phyloP scores from a whole-genome alignment of 2,329 filamentous ascomycete species.

The Hypoxylon sp. region DNA sequence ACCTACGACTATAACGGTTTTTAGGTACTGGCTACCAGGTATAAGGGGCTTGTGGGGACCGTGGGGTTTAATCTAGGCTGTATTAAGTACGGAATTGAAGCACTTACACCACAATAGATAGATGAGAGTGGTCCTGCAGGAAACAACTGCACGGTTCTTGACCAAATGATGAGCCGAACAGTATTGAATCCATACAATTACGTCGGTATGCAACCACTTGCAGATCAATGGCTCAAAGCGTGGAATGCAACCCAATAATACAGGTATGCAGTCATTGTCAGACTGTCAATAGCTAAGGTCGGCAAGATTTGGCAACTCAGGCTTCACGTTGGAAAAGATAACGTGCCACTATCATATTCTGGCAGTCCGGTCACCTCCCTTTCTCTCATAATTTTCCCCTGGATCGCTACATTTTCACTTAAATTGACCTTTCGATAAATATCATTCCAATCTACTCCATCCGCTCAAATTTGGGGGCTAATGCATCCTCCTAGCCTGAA shows the following conservation, averaged over 20 bases:
- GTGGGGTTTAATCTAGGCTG: conserved; percentile 25
- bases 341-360: not conserved
- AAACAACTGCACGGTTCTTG: conserved; percentile 3
- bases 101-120: not conserved
- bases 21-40: conserved; percentile 18
- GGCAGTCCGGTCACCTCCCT: conserved; percentile 15
- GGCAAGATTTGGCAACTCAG: not conserved
- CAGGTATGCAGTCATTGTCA: not conserved
- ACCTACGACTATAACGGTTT: not conserved
- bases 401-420: conserved; percentile 4
- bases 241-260: conserved; percentile 6
- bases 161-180: conserved; percentile 1
- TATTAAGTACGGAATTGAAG: not conserved
- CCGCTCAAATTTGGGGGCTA: conserved; percentile 23
- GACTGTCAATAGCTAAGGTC: not conserved
- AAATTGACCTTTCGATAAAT: conserved; percentile 4
- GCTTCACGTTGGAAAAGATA: conserved; percentile 4
- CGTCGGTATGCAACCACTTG: conserved; percentile 2
- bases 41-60: conserved; percentile 30
- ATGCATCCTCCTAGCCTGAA: conserved; percentile 33
- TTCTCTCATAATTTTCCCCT: not conserved
- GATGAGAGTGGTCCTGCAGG: not conserved
- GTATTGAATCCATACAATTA: conserved; percentile 8
- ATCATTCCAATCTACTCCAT: conserved; percentile 22
- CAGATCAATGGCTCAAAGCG: conserved; percentile 24